Evolutionary conservation across 1,284 basidiomycete genomes (phyloP).

Genomic region (Kwoniella shivajii): DNA sequence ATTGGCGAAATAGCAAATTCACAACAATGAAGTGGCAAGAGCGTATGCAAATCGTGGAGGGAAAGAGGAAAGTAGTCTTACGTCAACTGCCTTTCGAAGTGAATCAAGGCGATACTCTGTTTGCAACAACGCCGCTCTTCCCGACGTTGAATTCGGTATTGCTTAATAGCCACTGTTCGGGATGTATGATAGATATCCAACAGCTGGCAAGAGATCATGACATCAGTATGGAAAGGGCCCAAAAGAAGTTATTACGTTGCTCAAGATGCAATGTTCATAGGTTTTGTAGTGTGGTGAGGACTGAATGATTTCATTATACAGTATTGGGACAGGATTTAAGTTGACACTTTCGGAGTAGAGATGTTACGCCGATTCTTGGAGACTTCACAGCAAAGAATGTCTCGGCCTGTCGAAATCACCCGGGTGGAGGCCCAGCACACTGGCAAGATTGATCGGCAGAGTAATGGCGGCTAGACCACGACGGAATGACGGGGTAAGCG

Average conservation of each 20-base stretch:
- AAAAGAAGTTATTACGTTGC: neutral
- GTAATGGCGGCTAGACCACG: neutral
- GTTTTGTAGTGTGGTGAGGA: slow-evolving; percentile 6
- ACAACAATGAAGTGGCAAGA: too few species aligned
- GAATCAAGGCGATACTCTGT: neutral
- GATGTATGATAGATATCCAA: neutral
- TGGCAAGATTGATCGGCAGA: slow-evolving; percentile 2
- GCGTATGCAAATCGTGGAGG: too few species aligned
- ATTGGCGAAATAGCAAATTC: too few species aligned
- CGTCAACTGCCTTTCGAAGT: too few species aligned
- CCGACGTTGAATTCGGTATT: neutral
- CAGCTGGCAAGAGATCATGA: neutral
- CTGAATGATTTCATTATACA: neutral
- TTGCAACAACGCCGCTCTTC: neutral
- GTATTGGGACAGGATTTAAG: neutral
- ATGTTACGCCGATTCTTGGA: slow-evolving; percentile 4
- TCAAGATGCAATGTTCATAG: neutral
- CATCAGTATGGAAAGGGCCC: neutral
- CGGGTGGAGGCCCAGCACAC: neutral
- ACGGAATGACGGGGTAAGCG: neutral
- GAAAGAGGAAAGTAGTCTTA: neutral
- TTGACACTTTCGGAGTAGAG: neutral
- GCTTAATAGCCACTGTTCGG: slow-evolving; percentile 3
- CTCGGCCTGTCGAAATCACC: neutral
- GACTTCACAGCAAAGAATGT: slow-evolving; percentile 4